These are phyloP conservation scores for Jackrogersella multiformis DNA, from an alignment of 495 filamentous ascomycete species.

Conservation along the genomic window DNA sequence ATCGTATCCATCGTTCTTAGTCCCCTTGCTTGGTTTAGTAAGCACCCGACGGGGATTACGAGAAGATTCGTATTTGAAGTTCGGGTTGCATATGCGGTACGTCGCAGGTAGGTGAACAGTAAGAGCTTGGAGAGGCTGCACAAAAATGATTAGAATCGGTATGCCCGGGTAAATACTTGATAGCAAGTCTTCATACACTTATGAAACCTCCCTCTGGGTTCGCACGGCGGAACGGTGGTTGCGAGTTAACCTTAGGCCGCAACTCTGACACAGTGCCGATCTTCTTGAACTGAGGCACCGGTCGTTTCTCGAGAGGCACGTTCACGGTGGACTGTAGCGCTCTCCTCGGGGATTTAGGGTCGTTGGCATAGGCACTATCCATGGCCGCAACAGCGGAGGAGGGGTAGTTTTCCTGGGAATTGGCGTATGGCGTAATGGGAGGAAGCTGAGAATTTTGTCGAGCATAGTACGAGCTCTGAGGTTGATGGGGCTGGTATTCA, in stretches of 20 bases:
- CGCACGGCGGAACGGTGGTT: constrained; percentile 90
- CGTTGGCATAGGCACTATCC: constrained; percentile 74
- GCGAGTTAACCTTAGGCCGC: constrained; percentile 80
- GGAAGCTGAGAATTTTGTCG: constrained; percentile 69
- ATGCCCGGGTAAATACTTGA: not conserved
- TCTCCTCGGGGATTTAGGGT: constrained; percentile 76
- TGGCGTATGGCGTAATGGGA: constrained; percentile 72
- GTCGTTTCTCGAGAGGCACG: constrained; percentile 64
- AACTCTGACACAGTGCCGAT: constrained; percentile 77
- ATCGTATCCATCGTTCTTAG: constrained; percentile 98
- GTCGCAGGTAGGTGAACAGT: constrained; percentile 93
- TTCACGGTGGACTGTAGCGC: constrained; percentile 58
- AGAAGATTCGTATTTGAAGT: constrained; percentile 99
- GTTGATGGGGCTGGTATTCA: constrained; percentile 58
- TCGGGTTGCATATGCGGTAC: constrained; percentile 97
- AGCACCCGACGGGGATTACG: constrained; percentile 94
- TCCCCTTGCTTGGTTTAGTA: constrained; percentile 99
- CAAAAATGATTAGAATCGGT: constrained; percentile 25
- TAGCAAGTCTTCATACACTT: constrained; percentile 70
- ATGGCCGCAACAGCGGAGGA: constrained; percentile 73
- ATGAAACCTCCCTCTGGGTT: constrained; percentile 99
- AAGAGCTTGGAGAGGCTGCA: constrained; percentile 91
- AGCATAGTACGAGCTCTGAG: constrained; percentile 60
- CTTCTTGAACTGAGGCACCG: constrained; percentile 88
- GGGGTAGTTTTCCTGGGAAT: constrained; percentile 70